Base-by-base conservation (phyloP, 441 rosid genomes). In the Kokia cookei region DNA sequence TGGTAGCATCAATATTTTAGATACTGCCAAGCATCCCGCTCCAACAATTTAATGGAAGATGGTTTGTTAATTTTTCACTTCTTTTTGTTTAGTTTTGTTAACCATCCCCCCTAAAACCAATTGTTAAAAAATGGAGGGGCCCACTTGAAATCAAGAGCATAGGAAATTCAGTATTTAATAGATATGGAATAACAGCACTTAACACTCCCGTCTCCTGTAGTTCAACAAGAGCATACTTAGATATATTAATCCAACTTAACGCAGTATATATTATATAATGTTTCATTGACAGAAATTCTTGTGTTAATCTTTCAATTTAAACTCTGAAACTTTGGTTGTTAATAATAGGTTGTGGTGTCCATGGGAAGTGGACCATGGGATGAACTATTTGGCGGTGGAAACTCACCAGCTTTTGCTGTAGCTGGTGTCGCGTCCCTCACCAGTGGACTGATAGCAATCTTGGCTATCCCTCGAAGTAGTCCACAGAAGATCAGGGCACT, bases 301-400 rank as follows among this genome's bases (percentile, higher is more conserved):
- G 15, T 53, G 53, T 7, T 35, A 9, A 19, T 66, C 3, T 27
- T 74, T 50, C 62, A 27, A 65, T 59, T 69, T 63, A 61, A 65
- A 22, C 24, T 24, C 13, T 60, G 58, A 24, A 50, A 71, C 47
- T 70, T 71, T 48, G 43, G 26, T 55, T 48, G 48, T 72, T 62
- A 51, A 58, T 69, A 70, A 73, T 84, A 93, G 97, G 90, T 93
- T 57, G 77, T 93, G 69, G 94, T 96, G 71, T 93, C 99, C 54
- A 67, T 91, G 70, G 98, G 97, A 71, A 85, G 91, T 90, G 99
- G 97, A 17, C 97, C 97, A 19, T 93, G 96, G 96, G 98, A 96
- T 86, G 92, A 92, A 82, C 84, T 96, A 63, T 91, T 92, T 78
- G 99, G 99, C 26, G 98, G 98, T 70, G 99, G 97, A 75, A 92